A percentile compares a stretch with the other conserved stretches of the same genome.
These are phyloP conservation scores for Hypericum androsaemum DNA, from an alignment of 345 rosid genomes.

Conservation along the genomic window DNA sequence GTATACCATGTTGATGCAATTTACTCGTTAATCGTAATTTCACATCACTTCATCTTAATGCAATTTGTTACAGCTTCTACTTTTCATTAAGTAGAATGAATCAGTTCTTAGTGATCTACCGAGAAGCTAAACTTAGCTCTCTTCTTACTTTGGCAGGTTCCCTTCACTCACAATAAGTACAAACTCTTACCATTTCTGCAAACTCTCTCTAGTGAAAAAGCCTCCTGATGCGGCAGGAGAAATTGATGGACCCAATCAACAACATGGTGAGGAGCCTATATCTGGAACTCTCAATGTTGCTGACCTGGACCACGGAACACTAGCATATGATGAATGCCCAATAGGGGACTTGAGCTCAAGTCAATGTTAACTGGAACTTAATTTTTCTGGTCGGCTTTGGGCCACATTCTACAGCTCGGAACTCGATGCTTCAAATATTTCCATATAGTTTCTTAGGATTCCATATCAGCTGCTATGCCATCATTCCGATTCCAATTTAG, in stretches of 20 bases:
- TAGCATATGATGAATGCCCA: slow-evolving; percentile 12
- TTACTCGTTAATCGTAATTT: too few relatives aligned
- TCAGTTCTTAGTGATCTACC: too few relatives aligned
- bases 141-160: slow-evolving; percentile 28
- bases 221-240: slow-evolving; percentile 26
- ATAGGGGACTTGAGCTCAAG: slow-evolving; percentile 20
- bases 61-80: too few relatives aligned
- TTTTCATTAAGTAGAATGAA: too few relatives aligned
- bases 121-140: background rate
- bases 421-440: too few relatives aligned
- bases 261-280: slow-evolving; percentile 19
- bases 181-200: slow-evolving; percentile 84
- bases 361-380: slow-evolving; percentile 23
- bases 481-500: too few relatives aligned
- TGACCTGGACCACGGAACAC: slow-evolving; percentile 17
- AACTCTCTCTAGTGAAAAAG: slow-evolving; percentile 68
- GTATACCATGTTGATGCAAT: too few relatives aligned
- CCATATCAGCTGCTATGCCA: too few relatives aligned
- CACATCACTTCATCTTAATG: too few relatives aligned
- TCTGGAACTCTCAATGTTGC: slow-evolving; percentile 17
- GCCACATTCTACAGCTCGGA: background rate
- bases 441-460: too few relatives aligned
- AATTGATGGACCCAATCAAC: slow-evolving; percentile 14
- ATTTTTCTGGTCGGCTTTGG: background rate
- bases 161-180: slow-evolving; percentile 51